phyloP scores from a whole-genome alignment of 495 filamentous ascomycete genomes.

The Penicillium steckii region DNA sequence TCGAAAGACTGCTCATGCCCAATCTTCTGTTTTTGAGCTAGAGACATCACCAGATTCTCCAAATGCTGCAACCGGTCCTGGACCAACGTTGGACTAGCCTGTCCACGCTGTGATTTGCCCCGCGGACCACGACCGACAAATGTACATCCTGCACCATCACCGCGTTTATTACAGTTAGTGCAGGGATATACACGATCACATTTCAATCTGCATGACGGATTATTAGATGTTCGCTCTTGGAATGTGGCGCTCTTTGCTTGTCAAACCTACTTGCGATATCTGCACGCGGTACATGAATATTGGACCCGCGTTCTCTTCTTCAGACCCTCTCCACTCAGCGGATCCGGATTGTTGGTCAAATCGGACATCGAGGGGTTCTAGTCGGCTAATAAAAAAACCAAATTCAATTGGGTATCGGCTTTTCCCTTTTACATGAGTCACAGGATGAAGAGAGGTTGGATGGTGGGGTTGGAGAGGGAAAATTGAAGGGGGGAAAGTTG shows the following conservation, averaged over 20 bases:
- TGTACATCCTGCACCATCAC: slow-evolving; percentile 40
- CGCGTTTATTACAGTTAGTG: slow-evolving; percentile 48
- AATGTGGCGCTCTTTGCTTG: not conserved
- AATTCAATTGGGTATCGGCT: not conserved
- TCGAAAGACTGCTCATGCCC: slow-evolving; percentile 11
- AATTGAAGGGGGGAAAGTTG: not conserved
- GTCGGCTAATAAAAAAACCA: not conserved
- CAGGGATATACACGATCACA: slow-evolving; percentile 52
- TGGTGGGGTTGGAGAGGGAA: not conserved
- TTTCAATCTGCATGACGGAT: slow-evolving; percentile 42
- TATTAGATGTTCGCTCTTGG: not conserved
- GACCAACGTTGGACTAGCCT: slow-evolving; percentile 36
- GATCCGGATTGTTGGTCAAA: slow-evolving; percentile 4
- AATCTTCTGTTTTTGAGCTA: slow-evolving; percentile 42
- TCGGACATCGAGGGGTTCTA: slow-evolving; percentile 11
- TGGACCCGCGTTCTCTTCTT: slow-evolving; percentile 53
- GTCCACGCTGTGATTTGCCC: slow-evolving; percentile 31
- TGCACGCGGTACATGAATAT: slow-evolving; percentile 53
- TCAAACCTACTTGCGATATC: slow-evolving; percentile 47
- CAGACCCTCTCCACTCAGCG: slow-evolving; percentile 11
- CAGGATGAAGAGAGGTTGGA: not conserved
- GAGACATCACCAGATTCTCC: slow-evolving; percentile 49
- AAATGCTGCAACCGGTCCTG: slow-evolving; percentile 52
- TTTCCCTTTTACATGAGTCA: not conserved
- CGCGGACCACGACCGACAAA: slow-evolving; percentile 41